Base-by-base conservation (phyloP, 1,139 yeast genomes). In the Debaryomyces coudertii region DNA sequence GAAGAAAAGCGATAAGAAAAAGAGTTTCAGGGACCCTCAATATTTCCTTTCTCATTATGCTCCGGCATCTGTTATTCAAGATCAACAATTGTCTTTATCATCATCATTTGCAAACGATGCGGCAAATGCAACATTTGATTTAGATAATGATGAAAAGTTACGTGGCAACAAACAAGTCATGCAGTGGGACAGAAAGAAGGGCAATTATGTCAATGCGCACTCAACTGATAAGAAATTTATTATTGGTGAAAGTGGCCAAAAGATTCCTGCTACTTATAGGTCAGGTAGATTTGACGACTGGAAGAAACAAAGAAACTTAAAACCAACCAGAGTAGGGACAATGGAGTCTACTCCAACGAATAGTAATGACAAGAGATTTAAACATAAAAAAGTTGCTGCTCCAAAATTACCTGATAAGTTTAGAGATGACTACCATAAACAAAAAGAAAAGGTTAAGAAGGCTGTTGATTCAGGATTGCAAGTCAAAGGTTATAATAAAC, bases 181-280 rank as follows among this genome's bases (percentile, higher is more conserved):
- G 80, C 79, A 82, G 63, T 95, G 99, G 99, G 98, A 93, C 70
- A 87, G 82, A 67, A 90, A 90, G 79, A 87, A 89, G 66, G 95
- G 96, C 57, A 90, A 90, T 56, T 93, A 89, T 65, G 79, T 92
- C 61, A 90, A 90, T 62, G 77, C 89, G 15, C 84, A 82, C 57
- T 88, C 95, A 48, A 80, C 87, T 22, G 93, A 88, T 60, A 82
- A 85, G 64, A 92, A 89, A 69, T 93, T 78, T 65, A 93, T 95
- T 58, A 86, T 90, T 53, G 96, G 98, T 53, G 99, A 95, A 65
- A 85, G 90, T 65, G 99, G 99, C 7, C 92, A 88, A 58, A 83
- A 82, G 65, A 83, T 95, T 47, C 97, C 99, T 4, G 99, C 99
- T 1, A 79, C 95, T 16, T 90, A 85, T 69, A 79, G 89, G 60